Evolutionary conservation across 2,329 filamentous ascomycete species (phyloP).

Genomic region (Clonostachys byssicola): DNA sequence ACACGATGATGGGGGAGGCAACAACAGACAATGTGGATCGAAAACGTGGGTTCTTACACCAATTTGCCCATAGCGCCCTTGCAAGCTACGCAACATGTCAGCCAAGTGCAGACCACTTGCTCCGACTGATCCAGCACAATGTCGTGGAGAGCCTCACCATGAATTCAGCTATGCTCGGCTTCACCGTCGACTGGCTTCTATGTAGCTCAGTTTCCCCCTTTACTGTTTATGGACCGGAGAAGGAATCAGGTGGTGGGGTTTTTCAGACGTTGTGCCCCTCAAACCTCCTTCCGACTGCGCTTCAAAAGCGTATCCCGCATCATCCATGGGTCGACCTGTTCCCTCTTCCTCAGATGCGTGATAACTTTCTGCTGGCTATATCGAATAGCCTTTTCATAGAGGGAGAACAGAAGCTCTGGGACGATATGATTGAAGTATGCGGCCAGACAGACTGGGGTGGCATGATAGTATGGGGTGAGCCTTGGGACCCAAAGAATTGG

Average conservation of each 20-base stretch:
- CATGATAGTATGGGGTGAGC: slow-evolving; percentile 42
- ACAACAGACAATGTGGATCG: not conserved
- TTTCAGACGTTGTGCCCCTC: not conserved
- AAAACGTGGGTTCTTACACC: slow-evolving; percentile 1
- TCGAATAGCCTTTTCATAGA: slow-evolving; percentile 1
- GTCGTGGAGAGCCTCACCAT: slow-evolving; percentile 3
- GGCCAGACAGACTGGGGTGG: slow-evolving; percentile 3
- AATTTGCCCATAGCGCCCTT: slow-evolving; percentile 3
- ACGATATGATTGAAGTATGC: slow-evolving; percentile 2
- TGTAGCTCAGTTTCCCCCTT: slow-evolving; percentile 5
- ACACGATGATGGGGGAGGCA: not conserved
- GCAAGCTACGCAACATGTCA: slow-evolving; percentile 2
- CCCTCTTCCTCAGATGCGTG: slow-evolving; percentile 22
- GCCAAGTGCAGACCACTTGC: slow-evolving; percentile 4
- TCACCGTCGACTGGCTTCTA: slow-evolving; percentile 5
- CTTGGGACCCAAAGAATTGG: slow-evolving; percentile 37
- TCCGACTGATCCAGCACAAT: slow-evolving; percentile 6
- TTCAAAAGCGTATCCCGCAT: slow-evolving; percentile 11
- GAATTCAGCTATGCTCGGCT: slow-evolving; percentile 3
- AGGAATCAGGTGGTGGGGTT: not conserved
- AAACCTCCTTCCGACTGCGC: slow-evolving; percentile 1
- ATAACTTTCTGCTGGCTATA: slow-evolving; percentile 18
- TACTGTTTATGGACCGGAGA: not conserved
- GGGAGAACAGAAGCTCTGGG: slow-evolving; percentile 13
- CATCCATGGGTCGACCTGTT: slow-evolving; percentile 30